Conservation (phyloP, 768 basidiomycete genomes). For the Daedaleopsis sinensis region DNA sequence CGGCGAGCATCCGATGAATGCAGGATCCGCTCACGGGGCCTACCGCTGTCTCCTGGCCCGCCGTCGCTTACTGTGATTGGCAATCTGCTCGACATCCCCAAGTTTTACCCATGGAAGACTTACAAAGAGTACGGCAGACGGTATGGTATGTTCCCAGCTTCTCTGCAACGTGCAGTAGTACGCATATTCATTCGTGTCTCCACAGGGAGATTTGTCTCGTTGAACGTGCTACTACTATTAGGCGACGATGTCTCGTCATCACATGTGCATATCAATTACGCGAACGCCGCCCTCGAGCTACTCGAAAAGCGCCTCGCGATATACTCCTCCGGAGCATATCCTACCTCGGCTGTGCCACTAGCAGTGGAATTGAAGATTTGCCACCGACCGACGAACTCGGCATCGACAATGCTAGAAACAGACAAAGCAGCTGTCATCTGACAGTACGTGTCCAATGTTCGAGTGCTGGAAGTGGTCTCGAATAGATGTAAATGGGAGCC, state of each 20-base stretch:
- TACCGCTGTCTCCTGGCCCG: constrained; percentile 26
- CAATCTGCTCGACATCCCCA: constrained; percentile 29
- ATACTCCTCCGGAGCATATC: constrained; percentile 33
- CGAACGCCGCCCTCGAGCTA: constrained; percentile 22
- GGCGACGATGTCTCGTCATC: no score
- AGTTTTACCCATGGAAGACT: constrained; percentile 1
- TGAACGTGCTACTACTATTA: constrained; percentile 20
- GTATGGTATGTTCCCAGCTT: constrained; percentile 13
- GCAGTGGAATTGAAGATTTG: not conserved
- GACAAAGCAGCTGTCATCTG: no score
- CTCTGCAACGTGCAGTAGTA: not conserved
- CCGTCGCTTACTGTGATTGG: constrained; percentile 25
- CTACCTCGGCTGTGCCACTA: no score
- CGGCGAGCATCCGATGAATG: no score
- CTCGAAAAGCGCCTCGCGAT: constrained; percentile 29
- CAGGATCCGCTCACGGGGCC: not conserved
- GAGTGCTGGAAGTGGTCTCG: no score
- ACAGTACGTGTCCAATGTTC: no score
- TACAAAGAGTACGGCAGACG: not conserved
- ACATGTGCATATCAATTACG: constrained; percentile 25
- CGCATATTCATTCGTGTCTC: not conserved
- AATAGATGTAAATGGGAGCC: no score
- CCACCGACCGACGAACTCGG: no score
- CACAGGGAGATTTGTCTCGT: constrained; percentile 20
- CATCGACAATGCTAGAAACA: no score